phyloP scores from a whole-genome alignment of 306 rosid species.

The Chamaecrista fasciculata region DNA sequence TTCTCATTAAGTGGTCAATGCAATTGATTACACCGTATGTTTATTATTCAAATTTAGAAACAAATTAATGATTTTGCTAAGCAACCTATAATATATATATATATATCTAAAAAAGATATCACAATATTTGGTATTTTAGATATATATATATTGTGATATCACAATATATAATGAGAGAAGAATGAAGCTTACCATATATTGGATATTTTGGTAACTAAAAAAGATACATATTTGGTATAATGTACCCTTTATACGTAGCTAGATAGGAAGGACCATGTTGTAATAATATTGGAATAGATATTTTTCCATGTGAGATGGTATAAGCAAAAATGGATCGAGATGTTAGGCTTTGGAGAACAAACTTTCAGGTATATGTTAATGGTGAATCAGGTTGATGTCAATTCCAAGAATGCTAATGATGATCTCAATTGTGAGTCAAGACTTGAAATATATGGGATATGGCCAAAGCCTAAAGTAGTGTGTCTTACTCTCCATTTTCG shows the following conservation, averaged over 20 bases:
- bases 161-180: no score
- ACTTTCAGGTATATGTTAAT: conserved; percentile 64
- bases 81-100: no score
- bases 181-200: no score
- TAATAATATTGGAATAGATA: conserved; percentile 38
- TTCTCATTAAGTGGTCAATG: conserved; percentile 30
- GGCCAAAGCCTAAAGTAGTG: background rate
- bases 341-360: conserved; percentile 60
- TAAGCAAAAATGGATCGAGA: conserved; percentile 44
- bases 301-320: conserved; percentile 63
- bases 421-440: no score
- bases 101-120: no score
- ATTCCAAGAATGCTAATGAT: conserved; percentile 29
- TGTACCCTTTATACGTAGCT: conserved; percentile 35
- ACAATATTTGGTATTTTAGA: no score
- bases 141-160: no score
- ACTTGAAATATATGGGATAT: background rate
- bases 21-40: conserved; percentile 16
- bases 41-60: conserved; percentile 2
- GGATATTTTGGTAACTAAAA: no score
- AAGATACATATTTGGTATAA: conserved; percentile 26
- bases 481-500: background rate
- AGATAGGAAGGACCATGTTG: conserved; percentile 35
- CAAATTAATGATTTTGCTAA: conserved; percentile 6
- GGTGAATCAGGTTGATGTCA: conserved; percentile 60